Evolutionary conservation across 257 asterid genomes (phyloP).

Genomic region (Plantago major): DNA sequence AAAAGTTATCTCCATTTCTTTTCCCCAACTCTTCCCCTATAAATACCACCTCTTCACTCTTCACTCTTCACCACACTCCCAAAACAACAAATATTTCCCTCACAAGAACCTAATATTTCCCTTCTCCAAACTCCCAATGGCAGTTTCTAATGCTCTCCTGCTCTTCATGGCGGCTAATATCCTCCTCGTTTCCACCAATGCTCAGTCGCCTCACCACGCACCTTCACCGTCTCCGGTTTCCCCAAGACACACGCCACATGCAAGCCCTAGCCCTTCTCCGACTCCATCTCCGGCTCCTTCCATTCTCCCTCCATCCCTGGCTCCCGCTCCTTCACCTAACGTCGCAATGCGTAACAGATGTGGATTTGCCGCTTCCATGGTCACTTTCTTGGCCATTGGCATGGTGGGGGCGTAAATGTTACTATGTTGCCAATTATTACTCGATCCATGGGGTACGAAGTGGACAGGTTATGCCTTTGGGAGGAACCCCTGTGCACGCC

Average conservation of each 20-base stretch:
- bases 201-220: neutral
- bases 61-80: neutral
- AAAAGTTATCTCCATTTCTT: too few species aligned
- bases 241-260: neutral
- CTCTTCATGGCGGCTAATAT: neutral
- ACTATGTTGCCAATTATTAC: too few species aligned
- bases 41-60: neutral
- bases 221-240: neutral
- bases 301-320: neutral
- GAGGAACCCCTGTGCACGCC: too few species aligned
- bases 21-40: too few species aligned
- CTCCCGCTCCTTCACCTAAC: constrained; percentile 1
- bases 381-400: neutral
- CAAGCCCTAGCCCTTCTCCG: neutral
- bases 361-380: neutral
- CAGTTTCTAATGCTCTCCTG: neutral
- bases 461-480: too few species aligned
- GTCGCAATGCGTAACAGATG: neutral
- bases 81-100: neutral
- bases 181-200: neutral
- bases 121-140: neutral
- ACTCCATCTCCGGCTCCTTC: constrained; percentile 1
- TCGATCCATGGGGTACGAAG: too few species aligned
- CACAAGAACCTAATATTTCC: neutral
- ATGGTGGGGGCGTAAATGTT: neutral